Evolutionary conservation across 441 rosid genomes (phyloP), one percentile per base, ranked within the genome.

Genomic region (Adansonia madagascariensis): DNA sequence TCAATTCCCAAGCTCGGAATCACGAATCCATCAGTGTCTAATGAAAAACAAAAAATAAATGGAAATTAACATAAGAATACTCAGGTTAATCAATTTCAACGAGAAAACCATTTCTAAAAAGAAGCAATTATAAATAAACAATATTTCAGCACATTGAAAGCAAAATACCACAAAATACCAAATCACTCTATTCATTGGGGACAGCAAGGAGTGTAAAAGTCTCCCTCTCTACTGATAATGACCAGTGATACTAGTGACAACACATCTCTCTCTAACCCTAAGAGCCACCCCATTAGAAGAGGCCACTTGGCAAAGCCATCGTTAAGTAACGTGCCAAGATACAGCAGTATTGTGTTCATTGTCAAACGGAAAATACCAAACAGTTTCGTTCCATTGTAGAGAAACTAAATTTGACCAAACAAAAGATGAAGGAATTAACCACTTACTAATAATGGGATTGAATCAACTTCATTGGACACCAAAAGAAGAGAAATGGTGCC

Each of bases 21-120:
- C 88, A 93, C 97, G 73, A 90, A 95, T 84, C 91, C 99, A 84
- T 95, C 99, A 78, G 91, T 91, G 85, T 95, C 99, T 92, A 76
- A 10, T 52, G 78, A 47, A 78, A 81, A 71, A 66, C 31, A 83
- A 57, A 57, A 46, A 39, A 67, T 10, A 57, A 71, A 1, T 6
- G 27, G n/a, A 55, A 10, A 46, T 71, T 6, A 71, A 9, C 17
- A 55, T 17, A 55, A 39, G 18, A 39, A 17, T 4, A 6, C 43
- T 61, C 43, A 27, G 6, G 66, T 4, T 24, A 60, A 61, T 4
- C 41, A 61, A 61, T 61, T 61, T 61, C 43, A 61, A 27, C 27
- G 60, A 49, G 10, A 27, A 17, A 10, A 35, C 10, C 5, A 9
- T 71, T 35, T 53, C 31, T 35, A 5, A 17, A 53, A 14, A 31